These are phyloP conservation scores for Trichoderma orchidacearum DNA, from an alignment of 495 filamentous ascomycete genomes.

Conservation along the genomic window DNA sequence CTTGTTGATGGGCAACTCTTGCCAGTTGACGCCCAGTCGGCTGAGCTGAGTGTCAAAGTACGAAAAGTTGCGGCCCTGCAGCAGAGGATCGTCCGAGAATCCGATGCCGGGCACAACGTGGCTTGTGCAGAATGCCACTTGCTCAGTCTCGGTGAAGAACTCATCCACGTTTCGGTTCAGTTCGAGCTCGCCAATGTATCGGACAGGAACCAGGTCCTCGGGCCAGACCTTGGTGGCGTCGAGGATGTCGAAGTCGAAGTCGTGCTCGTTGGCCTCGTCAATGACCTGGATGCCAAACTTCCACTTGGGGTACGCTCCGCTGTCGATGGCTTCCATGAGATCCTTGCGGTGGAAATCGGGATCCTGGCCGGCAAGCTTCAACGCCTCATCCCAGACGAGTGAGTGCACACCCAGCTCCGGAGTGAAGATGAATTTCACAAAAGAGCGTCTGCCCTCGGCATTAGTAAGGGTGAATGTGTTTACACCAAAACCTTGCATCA, in stretches of 20 bases:
- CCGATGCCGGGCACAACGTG: constrained; percentile 82
- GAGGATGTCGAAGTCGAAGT: constrained; percentile 83
- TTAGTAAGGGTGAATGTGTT: constrained; percentile 71
- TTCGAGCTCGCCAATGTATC: constrained; percentile 69
- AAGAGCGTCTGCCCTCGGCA: constrained; percentile 52
- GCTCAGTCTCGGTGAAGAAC: constrained; percentile 76
- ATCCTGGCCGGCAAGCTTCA: constrained; percentile 71
- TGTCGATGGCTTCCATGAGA: constrained; percentile 66
- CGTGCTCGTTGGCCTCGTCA: constrained; percentile 54
- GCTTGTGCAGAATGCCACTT: constrained; percentile 72
- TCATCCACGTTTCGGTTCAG: constrained; percentile 78
- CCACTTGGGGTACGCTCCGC: constrained; percentile 63
- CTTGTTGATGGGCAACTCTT: constrained; percentile 77
- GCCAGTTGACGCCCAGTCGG: constrained; percentile 72
- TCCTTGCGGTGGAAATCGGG: constrained; percentile 85
- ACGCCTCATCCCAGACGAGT: constrained; percentile 76
- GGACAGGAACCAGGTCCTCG: constrained; percentile 65
- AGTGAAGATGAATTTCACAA: constrained; percentile 75
- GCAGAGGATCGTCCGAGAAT: constrained; percentile 72
- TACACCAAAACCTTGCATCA: constrained; percentile 90
- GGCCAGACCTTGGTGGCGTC: constrained; percentile 93
- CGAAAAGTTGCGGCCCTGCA: constrained; percentile 76
- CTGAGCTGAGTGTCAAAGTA: constrained; percentile 81
- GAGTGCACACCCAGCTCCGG: constrained; percentile 74
- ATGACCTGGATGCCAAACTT: constrained; percentile 71